These are phyloP conservation scores for Heterococcus sp. DNA, from an alignment of 108 stramenopile genomes.

Conservation along the genomic window DNA sequence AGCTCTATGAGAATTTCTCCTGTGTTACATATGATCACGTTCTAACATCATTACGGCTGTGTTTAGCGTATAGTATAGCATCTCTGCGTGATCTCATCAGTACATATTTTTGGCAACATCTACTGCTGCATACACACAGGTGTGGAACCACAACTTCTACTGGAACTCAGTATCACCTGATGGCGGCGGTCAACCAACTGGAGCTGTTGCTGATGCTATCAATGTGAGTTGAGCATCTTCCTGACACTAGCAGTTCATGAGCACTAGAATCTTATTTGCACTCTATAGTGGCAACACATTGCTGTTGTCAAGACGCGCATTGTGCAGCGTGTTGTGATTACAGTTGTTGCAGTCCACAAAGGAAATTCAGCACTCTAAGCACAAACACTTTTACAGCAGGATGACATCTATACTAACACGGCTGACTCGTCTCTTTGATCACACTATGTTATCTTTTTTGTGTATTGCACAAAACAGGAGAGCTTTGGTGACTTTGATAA, in stretches of 20 bases:
- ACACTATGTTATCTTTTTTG: no score
- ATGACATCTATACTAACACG: no score
- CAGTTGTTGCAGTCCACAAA: no score
- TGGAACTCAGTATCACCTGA: slow-evolving; percentile 66
- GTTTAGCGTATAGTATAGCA: not conserved
- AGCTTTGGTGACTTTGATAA: slow-evolving; percentile 9
- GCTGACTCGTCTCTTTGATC: no score
- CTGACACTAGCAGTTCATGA: no score
- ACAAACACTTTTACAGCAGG: no score
- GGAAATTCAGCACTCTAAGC: no score
- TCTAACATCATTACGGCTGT: not conserved
- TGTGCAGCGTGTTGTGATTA: no score
- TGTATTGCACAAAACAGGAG: no score
- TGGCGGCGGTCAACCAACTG: slow-evolving; percentile 63
- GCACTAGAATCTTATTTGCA: no score
- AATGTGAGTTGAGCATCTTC: not conserved
- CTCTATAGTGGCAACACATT: no score
- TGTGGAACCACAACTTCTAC: slow-evolving; percentile 66
- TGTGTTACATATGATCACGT: not conserved
- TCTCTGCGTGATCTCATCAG: not conserved
- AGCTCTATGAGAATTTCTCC: not conserved
- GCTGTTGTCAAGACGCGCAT: no score
- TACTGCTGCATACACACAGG: not conserved
- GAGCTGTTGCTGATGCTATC: slow-evolving; percentile 29
- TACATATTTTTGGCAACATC: not conserved